Evolutionary conservation across 192 early-diverging fungal genomes (phyloP), one percentile per base, ranked within the genome.

Genomic region (Coemansia sp.): DNA sequence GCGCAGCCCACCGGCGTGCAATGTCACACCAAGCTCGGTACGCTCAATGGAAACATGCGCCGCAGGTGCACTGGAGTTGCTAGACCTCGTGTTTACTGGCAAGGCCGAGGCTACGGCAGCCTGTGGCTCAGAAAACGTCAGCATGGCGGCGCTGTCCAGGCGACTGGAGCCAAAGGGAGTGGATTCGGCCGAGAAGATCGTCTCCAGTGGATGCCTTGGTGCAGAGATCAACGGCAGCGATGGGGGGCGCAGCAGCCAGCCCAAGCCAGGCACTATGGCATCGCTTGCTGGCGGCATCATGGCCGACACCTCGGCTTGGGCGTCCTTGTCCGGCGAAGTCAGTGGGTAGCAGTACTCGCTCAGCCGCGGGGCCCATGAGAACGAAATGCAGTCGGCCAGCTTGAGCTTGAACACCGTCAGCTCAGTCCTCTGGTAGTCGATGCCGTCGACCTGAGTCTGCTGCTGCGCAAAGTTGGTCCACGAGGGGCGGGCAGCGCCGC

Each of bases 381-480:
- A 17, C n/a, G 37, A 35, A 19, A 66, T 29, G 19, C 29, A 22
- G 17, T 66, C 64, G 17, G 54, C 54, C 20, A 66, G 22, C 31
- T 12, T 8, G n/a, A 68, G 67, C 59, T 42, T 60, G 47, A 61
- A 68, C 56, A 39, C n/a, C 6, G 59, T 61, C 36, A 68, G 24
- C 47, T 68, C 67, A 12, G 59, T 61, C n/a, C 42, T 60, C 47
- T n/a, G 24, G 25, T 60, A 68, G 59, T 68, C 67, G 31, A 43
- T 61, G 14, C 47, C 58, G 14, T 53, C 43, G n/a, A 25, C 24
- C 47, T 51, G 47, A 3, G 47, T 51, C 47, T 68, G 42, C 20
- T 60, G 46, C 12, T 20, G 10, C 8, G 45, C 67, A 47, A 68
- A 68, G n/a, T 20, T 29, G 15, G 32, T 25, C 67, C 67, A 68